These are phyloP conservation scores for Pleurotus giganteus DNA, from an alignment of 768 basidiomycete species.

Conservation along the genomic window DNA sequence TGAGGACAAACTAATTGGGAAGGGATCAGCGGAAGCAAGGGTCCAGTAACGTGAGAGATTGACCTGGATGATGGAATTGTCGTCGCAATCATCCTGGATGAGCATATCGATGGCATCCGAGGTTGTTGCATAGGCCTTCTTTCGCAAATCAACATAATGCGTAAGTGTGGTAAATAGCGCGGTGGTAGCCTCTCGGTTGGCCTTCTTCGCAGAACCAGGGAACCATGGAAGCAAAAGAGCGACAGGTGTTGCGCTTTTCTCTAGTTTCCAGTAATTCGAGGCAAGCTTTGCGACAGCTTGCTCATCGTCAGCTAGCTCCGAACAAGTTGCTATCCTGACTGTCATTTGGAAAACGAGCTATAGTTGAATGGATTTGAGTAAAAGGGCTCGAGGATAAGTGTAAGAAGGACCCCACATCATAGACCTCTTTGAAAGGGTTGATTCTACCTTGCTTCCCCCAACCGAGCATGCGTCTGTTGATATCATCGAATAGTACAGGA, in stretches of 20 bases:
- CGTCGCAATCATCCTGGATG: constrained; percentile 25
- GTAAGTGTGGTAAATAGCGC: constrained; percentile 25
- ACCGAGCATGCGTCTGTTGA: constrained; percentile 18
- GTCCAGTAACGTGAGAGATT: neutral
- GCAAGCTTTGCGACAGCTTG: constrained; percentile 20
- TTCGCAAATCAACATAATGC: constrained; percentile 25
- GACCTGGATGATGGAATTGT: constrained; percentile 16
- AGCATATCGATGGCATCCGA: constrained; percentile 34
- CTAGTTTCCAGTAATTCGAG: constrained; percentile 28
- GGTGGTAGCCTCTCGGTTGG: constrained; percentile 27
- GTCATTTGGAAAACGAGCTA: constrained; percentile 37
- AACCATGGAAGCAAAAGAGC: constrained; percentile 33
- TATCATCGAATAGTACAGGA: constrained; percentile 25
- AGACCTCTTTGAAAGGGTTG: constrained; percentile 31
- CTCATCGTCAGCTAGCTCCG: constrained; percentile 28
- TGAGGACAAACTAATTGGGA: constrained; percentile 25
- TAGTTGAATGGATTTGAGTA: too few relatives aligned
- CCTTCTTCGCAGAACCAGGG: constrained; percentile 27
- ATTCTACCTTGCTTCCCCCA: constrained; percentile 28
- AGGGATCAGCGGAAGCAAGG: neutral
- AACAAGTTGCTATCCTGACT: constrained; percentile 31
- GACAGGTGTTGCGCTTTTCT: constrained; percentile 31
- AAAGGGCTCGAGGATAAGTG: too few relatives aligned
- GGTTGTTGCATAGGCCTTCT: constrained; percentile 20
- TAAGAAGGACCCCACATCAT: constrained; percentile 26